Percentiles rank a stretch among this genome's conserved stretches.
Evolutionary conservation across 108 stramenopile species (phyloP).

Genomic region (Nannochloropsis gaditana): DNA sequence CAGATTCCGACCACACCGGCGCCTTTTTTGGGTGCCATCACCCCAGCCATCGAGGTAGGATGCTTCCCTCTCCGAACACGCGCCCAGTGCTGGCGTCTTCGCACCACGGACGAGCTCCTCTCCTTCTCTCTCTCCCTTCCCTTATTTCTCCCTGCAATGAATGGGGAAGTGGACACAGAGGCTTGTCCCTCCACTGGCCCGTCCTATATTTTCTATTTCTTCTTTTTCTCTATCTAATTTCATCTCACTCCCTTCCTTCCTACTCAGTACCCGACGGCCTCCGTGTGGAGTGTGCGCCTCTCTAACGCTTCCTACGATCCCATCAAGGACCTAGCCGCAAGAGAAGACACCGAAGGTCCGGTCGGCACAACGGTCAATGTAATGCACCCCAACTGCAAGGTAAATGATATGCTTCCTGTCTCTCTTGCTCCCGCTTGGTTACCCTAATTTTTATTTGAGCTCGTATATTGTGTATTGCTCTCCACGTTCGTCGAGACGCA

Average conservation of each 20-base stretch:
- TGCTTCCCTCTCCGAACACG: background rate
- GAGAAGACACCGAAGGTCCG: background rate
- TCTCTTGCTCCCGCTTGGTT: background rate
- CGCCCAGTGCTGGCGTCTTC: too few species aligned
- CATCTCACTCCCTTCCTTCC: background rate
- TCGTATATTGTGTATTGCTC: too few species aligned
- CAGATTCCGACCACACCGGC: background rate
- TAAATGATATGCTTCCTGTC: background rate
- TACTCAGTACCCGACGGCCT: too few species aligned
- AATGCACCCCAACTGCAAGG: background rate
- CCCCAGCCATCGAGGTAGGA: background rate
- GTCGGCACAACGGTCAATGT: background rate
- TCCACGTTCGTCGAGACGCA: too few species aligned
- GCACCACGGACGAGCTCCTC: too few species aligned
- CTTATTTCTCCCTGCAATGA: too few species aligned
- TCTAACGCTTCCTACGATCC: background rate
- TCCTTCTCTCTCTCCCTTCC: too few species aligned
- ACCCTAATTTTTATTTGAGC: background rate
- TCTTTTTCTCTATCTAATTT: background rate
- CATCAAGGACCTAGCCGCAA: background rate
- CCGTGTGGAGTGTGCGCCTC: background rate
- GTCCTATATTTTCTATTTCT: too few species aligned
- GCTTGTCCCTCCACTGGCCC: too few species aligned
- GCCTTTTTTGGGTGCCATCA: background rate
- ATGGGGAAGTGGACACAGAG: too few species aligned